A percentile compares a stretch with the other conserved stretches of the same genome.
phyloP scores from a whole-genome alignment of 306 rosid species.

The Sesbania bispinosa region DNA sequence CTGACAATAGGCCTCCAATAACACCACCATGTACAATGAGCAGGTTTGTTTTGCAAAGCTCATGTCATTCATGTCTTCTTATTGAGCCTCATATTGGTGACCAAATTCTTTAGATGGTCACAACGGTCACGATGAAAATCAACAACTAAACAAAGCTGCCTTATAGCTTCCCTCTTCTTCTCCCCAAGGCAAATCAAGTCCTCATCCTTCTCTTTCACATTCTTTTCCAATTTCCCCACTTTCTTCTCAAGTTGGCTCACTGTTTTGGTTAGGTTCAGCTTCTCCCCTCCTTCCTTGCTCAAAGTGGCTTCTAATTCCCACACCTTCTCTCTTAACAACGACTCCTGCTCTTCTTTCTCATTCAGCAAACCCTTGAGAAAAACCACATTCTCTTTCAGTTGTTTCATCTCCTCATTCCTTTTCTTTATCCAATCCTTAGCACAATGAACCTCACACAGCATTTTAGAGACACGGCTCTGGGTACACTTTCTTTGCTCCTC shows the following conservation, averaged over 20 bases:
- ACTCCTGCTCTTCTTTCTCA: conserved; percentile 52
- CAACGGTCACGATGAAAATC: conserved; percentile 67
- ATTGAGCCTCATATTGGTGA: conserved; percentile 17
- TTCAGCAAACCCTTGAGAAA: conserved; percentile 26
- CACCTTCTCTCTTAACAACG: conserved; percentile 49
- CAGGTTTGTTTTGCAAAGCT: too few relatives aligned
- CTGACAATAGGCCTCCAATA: too few relatives aligned
- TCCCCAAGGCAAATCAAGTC: conserved; percentile 49
- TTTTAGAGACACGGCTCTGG: conserved; percentile 26
- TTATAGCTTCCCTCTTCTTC: conserved; percentile 80
- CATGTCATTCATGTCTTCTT: conserved; percentile 2
- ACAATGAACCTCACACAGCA: conserved; percentile 37
- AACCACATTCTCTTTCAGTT: conserved; percentile 26
- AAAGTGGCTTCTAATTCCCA: conserved; percentile 57
- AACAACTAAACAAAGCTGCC: conserved; percentile 63
- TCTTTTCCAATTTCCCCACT: conserved; percentile 48
- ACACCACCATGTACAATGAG: too few relatives aligned
- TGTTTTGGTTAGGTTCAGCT: conserved; percentile 40
- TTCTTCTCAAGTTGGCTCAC: conserved; percentile 57
- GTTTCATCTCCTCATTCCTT: conserved; percentile 35
- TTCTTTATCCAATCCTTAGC: conserved; percentile 44
- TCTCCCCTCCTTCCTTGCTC: conserved; percentile 68
- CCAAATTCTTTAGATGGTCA: conserved; percentile 41
- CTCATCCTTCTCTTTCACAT: conserved; percentile 56
- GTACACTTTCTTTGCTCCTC: conserved; percentile 33